Conservation (phyloP, 768 basidiomycete genomes). For the Boletus sensibilis region DNA sequence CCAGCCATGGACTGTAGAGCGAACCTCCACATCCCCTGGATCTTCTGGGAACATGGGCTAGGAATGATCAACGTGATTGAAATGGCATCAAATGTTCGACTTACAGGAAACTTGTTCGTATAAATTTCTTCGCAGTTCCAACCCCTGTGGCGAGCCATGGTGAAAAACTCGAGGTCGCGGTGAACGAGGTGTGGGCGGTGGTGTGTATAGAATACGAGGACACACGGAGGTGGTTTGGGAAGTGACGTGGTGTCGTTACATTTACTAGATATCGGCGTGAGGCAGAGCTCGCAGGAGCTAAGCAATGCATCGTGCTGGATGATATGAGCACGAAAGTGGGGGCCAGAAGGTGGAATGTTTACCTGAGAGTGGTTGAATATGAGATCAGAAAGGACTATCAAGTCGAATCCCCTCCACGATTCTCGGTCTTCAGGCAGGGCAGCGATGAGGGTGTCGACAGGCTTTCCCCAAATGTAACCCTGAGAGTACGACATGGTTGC, state of each 20-base stretch:
- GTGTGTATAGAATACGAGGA: conserved; percentile 88
- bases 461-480: conserved; percentile 85
- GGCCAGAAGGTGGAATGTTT: conserved; percentile 5
- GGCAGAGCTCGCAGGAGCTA: conserved; percentile 59
- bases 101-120: conserved; percentile 59
- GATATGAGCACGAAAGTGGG: conserved; percentile 1
- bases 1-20: conserved; percentile 89
- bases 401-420: conserved; percentile 51
- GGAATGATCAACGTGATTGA: background rate
- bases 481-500: conserved; percentile 22
- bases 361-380: conserved; percentile 95
- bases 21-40: conserved; percentile 69
- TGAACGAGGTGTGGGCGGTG: conserved; percentile 83
- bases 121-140: conserved; percentile 77
- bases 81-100: conserved; percentile 13
- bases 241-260: conserved; percentile 5
- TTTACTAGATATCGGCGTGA: conserved; percentile 22
- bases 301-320: conserved; percentile 78
- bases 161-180: conserved; percentile 82
- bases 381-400: conserved; percentile 89
- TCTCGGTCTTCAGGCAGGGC: conserved; percentile 20
- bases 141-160: conserved; percentile 54
- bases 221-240: conserved; percentile 32
- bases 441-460: conserved; percentile 38
- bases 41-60: conserved; percentile 93